A percentile compares a stretch with the other conserved stretches of the same genome.
Evolutionary conservation across 495 filamentous ascomycete genomes (phyloP).

Genomic region (Podospora appendiculata): DNA sequence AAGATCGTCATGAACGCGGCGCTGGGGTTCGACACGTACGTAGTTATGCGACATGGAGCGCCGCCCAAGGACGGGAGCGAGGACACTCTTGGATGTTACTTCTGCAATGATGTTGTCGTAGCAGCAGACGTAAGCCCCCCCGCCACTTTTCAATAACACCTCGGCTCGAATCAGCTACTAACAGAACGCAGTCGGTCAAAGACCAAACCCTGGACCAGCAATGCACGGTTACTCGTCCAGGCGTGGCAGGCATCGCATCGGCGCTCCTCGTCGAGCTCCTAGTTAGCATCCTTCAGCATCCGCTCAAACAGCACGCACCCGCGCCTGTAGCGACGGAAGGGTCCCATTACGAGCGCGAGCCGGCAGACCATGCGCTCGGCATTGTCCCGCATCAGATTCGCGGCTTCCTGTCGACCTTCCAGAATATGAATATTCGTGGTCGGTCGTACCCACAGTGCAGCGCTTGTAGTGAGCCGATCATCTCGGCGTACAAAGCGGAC

Average conservation of each 20-base stretch:
- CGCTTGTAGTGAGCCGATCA: constrained; percentile 74
- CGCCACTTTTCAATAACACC: neutral
- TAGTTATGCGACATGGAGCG: constrained; percentile 91
- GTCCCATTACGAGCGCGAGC: constrained; percentile 44
- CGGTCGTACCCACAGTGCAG: constrained; percentile 84
- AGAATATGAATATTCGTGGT: constrained; percentile 75
- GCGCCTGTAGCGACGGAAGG: constrained; percentile 29
- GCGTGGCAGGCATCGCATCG: constrained; percentile 84
- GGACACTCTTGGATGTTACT: constrained; percentile 85
- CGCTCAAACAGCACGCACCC: constrained; percentile 53
- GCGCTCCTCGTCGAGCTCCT: constrained; percentile 87
- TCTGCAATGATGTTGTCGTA: constrained; percentile 96
- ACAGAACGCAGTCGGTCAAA: constrained; percentile 70
- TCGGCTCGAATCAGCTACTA: constrained; percentile 19
- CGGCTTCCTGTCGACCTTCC: constrained; percentile 80
- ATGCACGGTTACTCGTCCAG: constrained; percentile 93
- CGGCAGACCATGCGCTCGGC: constrained; percentile 67
- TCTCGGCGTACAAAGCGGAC: constrained; percentile 59
- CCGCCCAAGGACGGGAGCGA: constrained; percentile 38
- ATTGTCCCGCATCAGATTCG: constrained; percentile 88
- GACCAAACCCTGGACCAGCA: constrained; percentile 95
- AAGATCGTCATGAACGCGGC: constrained; percentile 97
- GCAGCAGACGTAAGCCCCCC: constrained; percentile 75
- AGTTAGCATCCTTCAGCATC: constrained; percentile 82
- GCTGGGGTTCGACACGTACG: constrained; percentile 91